Percentiles rank a stretch among this genome's conserved stretches.
These are phyloP conservation scores for Dendrostoma leiphaemia DNA, from an alignment of 2,329 filamentous ascomycete genomes.

Conservation along the genomic window DNA sequence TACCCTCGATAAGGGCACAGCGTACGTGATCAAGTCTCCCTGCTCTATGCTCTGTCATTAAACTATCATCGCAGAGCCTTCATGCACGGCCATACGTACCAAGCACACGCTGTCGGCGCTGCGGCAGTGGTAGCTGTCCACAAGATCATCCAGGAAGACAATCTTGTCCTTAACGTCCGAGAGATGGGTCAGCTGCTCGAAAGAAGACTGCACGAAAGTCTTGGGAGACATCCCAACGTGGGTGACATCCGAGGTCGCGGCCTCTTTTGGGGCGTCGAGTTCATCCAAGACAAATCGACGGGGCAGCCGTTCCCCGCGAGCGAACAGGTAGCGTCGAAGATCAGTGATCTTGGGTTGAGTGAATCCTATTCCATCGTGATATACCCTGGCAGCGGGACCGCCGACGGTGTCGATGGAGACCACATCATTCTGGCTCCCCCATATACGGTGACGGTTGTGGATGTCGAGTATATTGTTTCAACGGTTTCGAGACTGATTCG, in stretches of 20 bases:
- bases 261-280: constrained; percentile 43
- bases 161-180: constrained; percentile 34
- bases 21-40: constrained; percentile 26
- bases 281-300: constrained; percentile 35
- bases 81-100: constrained; percentile 59
- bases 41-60: neutral
- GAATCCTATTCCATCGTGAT: constrained; percentile 40
- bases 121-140: constrained; percentile 41
- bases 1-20: constrained; percentile 38
- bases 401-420: constrained; percentile 61
- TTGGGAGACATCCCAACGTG: constrained; percentile 36
- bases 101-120: constrained; percentile 37
- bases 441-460: constrained; percentile 58
- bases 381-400: constrained; percentile 63
- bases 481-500: constrained; percentile 49
- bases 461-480: constrained; percentile 56
- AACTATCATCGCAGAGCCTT: constrained; percentile 38
- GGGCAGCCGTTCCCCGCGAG: constrained; percentile 31
- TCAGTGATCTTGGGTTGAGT: constrained; percentile 31
- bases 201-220: constrained; percentile 25
- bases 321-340: constrained; percentile 30
- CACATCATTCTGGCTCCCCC: constrained; percentile 69
- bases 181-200: constrained; percentile 31
- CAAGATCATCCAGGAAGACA: constrained; percentile 33
- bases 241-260: constrained; percentile 42